Percentiles rank a stretch among this genome's conserved stretches.
Conservation (phyloP, 208 protist species). For the Spongospora subterranea region DNA sequence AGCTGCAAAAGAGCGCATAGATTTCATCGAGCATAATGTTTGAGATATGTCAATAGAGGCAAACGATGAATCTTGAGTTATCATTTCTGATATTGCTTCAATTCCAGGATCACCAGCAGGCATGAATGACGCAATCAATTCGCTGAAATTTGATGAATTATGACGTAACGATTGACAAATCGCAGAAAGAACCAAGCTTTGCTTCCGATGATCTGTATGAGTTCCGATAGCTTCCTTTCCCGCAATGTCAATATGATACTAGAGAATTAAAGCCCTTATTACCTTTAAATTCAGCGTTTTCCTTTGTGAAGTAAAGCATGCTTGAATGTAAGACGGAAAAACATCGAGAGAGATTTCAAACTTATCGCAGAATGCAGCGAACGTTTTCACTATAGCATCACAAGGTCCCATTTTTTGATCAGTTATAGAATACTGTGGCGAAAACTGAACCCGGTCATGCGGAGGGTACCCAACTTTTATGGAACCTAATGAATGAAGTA, state of each 20-base stretch:
- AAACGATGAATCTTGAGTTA: background rate
- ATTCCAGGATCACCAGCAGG: background rate
- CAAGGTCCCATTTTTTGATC: background rate
- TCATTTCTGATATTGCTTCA: background rate
- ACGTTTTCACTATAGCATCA: background rate
- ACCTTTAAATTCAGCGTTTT: background rate
- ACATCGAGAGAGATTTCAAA: background rate
- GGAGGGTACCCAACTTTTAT: background rate
- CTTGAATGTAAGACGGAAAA: background rate
- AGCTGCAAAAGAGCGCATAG: background rate
- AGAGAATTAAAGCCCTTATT: background rate
- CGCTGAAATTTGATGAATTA: background rate
- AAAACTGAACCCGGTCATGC: background rate
- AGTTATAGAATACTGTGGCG: background rate
- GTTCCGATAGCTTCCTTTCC: background rate
- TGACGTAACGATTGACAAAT: slow-evolving; percentile 14
- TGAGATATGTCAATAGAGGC: background rate
- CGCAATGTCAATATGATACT: background rate
- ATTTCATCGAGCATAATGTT: background rate
- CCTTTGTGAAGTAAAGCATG: background rate
- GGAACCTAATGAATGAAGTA: background rate
- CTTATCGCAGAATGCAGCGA: background rate
- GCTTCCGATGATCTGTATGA: background rate
- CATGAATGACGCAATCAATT: background rate
- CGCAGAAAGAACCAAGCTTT: background rate